Evolutionary conservation across 2,329 filamentous ascomycete genomes (phyloP).

Genomic region (Trichoderma sp.): DNA sequence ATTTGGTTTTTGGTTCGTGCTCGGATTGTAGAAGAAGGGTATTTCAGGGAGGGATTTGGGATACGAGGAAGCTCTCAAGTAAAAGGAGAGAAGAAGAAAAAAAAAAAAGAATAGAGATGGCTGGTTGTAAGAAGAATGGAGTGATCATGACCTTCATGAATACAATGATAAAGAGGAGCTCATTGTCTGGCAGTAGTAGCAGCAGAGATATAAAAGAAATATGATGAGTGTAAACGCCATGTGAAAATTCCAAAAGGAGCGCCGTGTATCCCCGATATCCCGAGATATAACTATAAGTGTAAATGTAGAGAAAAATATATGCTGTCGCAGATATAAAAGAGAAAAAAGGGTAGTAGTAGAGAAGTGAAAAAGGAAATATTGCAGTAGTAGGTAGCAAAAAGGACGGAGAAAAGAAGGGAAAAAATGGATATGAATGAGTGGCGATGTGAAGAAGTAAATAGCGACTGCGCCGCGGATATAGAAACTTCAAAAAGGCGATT

Average conservation of each 20-base stretch:
- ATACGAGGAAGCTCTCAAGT: slow-evolving; percentile 15
- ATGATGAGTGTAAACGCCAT: slow-evolving; percentile 20
- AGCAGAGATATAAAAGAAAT: neutral
- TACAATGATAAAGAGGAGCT: slow-evolving; percentile 1
- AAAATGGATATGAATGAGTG: slow-evolving; percentile 15
- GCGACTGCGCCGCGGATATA: slow-evolving; percentile 6
- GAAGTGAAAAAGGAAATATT: slow-evolving; percentile 5
- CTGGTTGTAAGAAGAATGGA: slow-evolving; percentile 21
- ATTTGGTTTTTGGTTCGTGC: slow-evolving; percentile 4
- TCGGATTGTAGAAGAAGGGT: slow-evolving; percentile 15
- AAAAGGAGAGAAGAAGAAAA: neutral
- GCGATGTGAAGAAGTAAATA: slow-evolving; percentile 15
- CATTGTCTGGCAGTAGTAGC: neutral
- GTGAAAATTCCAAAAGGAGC: slow-evolving; percentile 26
- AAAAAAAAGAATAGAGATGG: slow-evolving; percentile 2
- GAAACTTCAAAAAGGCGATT: neutral
- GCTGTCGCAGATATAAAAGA: slow-evolving; percentile 23
- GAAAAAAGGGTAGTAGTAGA: slow-evolving; percentile 5
- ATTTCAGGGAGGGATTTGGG: neutral
- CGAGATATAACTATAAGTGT: slow-evolving; percentile 23
- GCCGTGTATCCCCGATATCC: slow-evolving; percentile 28
- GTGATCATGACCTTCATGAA: slow-evolving; percentile 25
- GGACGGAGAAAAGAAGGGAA: neutral
- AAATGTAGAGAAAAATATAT: slow-evolving; percentile 17
- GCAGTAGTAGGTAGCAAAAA: slow-evolving; percentile 16